A percentile compares a stretch with the other conserved stretches of the same genome.
Conservation (phyloP, 352 stramenopile species). For the Phytophthora pseudosyringae region DNA sequence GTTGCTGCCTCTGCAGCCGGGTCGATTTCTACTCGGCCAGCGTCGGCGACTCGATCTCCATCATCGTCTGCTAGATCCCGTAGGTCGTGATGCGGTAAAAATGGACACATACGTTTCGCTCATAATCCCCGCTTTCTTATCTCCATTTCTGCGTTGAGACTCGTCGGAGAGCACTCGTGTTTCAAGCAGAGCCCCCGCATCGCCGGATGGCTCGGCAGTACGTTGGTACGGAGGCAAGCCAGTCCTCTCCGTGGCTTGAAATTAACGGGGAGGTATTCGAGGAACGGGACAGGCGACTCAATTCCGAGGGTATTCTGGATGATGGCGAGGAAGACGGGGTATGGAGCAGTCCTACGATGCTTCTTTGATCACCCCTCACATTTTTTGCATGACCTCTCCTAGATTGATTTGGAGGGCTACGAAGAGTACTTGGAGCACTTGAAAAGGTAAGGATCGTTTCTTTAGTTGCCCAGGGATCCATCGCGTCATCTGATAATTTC, state of each 20-base stretch:
- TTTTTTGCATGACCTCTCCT: neutral
- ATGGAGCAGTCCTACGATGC: constrained; percentile 1
- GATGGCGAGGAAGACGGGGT: constrained; percentile 31
- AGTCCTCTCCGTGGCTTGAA: constrained; percentile 10
- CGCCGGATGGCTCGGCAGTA: constrained; percentile 26
- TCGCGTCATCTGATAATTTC: neutral
- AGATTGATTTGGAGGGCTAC: constrained; percentile 73
- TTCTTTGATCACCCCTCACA: constrained; percentile 1
- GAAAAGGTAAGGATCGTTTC: constrained; percentile 37
- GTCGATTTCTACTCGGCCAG: constrained; percentile 12
- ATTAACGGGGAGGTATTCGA: neutral
- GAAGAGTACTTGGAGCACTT: constrained; percentile 64
- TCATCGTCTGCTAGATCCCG: constrained; percentile 12
- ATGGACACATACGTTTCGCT: constrained; percentile 23
- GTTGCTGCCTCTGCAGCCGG: constrained; percentile 25
- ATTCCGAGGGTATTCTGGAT: constrained; percentile 2
- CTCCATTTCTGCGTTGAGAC: constrained; percentile 11
- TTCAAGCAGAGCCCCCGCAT: neutral
- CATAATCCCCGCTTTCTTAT: constrained; percentile 1
- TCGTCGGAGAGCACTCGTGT: neutral
- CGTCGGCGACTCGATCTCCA: constrained; percentile 12
- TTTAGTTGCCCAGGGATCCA: neutral
- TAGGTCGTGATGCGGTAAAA: constrained; percentile 23
- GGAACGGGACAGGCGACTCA: constrained; percentile 3
- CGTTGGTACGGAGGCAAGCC: constrained; percentile 1